A percentile compares a stretch with the other conserved stretches of the same genome.
phyloP scores from a whole-genome alignment of 257 asterid genomes.

The Craterostigma plantagineum region DNA sequence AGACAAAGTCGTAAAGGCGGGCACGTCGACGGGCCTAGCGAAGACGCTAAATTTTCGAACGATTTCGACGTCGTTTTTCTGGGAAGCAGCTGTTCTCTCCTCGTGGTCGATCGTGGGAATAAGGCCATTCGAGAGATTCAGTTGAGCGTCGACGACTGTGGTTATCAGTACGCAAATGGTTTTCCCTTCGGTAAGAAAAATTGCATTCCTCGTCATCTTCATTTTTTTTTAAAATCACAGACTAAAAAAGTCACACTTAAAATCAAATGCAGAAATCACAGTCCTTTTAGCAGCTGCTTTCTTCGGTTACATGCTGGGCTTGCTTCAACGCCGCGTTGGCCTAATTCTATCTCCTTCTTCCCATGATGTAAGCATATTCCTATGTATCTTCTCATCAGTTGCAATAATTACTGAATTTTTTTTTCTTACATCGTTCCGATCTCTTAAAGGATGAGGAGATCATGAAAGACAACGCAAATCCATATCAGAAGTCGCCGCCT shows the following conservation, averaged over 20 bases:
- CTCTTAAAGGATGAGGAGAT: conserved; percentile 24
- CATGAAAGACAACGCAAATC: conserved; percentile 18
- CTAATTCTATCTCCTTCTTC: conserved; percentile 28
- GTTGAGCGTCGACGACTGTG: conserved; percentile 88
- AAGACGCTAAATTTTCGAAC: conserved; percentile 84
- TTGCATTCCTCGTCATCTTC: neutral
- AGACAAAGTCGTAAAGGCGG: conserved; percentile 75
- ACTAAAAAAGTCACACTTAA: conserved; percentile 1
- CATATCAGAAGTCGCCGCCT: too few species aligned
- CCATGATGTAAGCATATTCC: too few species aligned
- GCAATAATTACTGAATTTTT: neutral
- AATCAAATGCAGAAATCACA: conserved; percentile 42
- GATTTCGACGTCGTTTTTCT: conserved; percentile 87
- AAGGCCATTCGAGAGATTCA: conserved; percentile 91
- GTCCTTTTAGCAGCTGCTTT: conserved; percentile 82
- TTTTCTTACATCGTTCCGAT: conserved; percentile 2
- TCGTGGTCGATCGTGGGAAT: conserved; percentile 87
- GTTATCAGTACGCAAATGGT: conserved; percentile 89
- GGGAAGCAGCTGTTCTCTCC: conserved; percentile 97
- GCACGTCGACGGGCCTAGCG: conserved; percentile 93
- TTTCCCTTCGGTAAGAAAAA: conserved; percentile 56
- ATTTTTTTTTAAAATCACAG: neutral
- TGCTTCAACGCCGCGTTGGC: conserved; percentile 64
- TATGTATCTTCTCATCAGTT: too few species aligned
- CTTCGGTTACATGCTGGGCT: conserved; percentile 85